Percentiles rank a stretch among this genome's conserved stretches.
These are phyloP conservation scores for Tricholoma sp. DNA, from an alignment of 768 basidiomycete species.

Conservation along the genomic window DNA sequence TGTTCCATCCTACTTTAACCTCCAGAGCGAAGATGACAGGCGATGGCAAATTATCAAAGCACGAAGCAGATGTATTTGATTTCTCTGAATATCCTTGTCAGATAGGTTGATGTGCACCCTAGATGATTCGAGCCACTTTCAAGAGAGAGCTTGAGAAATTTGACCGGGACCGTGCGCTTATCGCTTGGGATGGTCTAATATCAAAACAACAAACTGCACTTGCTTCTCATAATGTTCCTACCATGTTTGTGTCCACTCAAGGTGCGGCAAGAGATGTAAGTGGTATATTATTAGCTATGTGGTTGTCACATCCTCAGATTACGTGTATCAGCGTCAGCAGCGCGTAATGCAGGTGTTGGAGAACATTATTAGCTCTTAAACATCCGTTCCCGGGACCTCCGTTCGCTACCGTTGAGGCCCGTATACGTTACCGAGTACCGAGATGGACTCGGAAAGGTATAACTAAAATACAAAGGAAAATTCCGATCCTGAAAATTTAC, in stretches of 20 bases:
- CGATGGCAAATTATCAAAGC: constrained; percentile 51
- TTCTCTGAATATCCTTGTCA: not conserved
- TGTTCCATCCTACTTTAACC: constrained; percentile 1
- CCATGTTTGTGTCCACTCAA: constrained; percentile 59
- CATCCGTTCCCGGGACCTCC: too few relatives aligned
- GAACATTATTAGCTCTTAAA: constrained; percentile 16
- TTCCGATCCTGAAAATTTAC: too few relatives aligned
- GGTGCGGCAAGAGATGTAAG: constrained; percentile 53
- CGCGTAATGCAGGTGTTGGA: constrained; percentile 66
- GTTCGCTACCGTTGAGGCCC: too few relatives aligned
- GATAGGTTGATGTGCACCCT: constrained; percentile 2
- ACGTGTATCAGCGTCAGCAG: constrained; percentile 52
- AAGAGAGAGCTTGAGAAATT: constrained; percentile 62
- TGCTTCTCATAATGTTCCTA: constrained; percentile 57
- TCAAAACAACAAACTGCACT: constrained; percentile 65
- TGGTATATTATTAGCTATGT: not conserved
- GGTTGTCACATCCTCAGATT: not conserved
- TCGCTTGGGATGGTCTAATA: constrained; percentile 75
- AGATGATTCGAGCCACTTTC: constrained; percentile 66
- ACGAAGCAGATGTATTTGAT: constrained; percentile 54
- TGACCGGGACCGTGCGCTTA: constrained; percentile 62
- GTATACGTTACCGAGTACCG: too few relatives aligned
- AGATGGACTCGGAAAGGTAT: too few relatives aligned
- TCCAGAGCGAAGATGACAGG: constrained; percentile 66
- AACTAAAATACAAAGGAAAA: too few relatives aligned